These are phyloP conservation scores for Suillus discolor DNA, from an alignment of 768 basidiomycete species.

Conservation along the genomic window DNA sequence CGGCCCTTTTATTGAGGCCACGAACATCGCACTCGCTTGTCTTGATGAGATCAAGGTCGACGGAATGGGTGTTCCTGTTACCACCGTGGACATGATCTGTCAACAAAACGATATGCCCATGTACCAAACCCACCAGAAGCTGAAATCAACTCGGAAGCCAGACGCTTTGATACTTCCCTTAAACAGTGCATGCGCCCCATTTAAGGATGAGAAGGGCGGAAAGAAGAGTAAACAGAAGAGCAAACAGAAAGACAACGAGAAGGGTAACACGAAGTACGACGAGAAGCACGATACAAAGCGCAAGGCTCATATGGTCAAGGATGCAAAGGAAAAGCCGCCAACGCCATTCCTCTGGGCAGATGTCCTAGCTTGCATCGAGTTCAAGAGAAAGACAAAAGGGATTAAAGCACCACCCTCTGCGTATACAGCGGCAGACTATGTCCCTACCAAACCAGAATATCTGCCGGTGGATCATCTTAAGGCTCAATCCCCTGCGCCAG, in stretches of 20 bases:
- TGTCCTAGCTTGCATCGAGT: not conserved
- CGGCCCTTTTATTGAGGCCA: not conserved
- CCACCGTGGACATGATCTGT: not conserved
- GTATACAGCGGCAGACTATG: not conserved
- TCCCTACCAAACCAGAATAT: not conserved
- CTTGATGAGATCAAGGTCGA: not conserved
- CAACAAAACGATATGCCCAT: not conserved
- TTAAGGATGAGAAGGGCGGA: not conserved
- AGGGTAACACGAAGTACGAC: too few species aligned
- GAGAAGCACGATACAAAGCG: too few species aligned
- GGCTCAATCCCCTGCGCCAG: not conserved
- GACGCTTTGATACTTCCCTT: conserved; percentile 2
- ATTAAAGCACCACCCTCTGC: not conserved
- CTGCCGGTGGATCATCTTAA: not conserved
- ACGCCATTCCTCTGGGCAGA: not conserved
- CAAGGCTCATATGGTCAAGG: not conserved
- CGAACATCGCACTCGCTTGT: conserved; percentile 2
- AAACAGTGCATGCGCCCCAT: not conserved
- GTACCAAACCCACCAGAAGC: not conserved
- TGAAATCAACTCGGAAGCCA: not conserved
- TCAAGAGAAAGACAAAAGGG: not conserved
- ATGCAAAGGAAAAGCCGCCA: not conserved
- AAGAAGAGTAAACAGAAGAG: too few species aligned
- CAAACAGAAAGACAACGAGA: too few species aligned
- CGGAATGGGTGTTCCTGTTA: not conserved